Percentiles rank a stretch among this genome's conserved stretches.
phyloP scores from a whole-genome alignment of 2,329 filamentous ascomycete genomes.

The Curvularia verruculosa region DNA sequence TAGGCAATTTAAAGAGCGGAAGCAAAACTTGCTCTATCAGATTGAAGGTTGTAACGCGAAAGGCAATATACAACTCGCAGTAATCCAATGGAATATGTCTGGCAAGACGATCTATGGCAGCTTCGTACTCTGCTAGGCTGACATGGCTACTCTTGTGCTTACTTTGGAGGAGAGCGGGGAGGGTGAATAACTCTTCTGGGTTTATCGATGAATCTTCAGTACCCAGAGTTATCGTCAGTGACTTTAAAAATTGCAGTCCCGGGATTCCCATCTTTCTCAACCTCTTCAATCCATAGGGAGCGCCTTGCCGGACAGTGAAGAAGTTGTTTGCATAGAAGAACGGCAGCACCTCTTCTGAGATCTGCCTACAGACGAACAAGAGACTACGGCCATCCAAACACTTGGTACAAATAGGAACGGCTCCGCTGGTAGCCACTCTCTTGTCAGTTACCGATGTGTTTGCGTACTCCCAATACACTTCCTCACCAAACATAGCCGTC shows the following conservation, averaged over 20 bases:
- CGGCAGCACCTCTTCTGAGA: background rate
- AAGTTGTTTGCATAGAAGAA: background rate
- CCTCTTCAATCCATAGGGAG: background rate
- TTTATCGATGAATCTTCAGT: background rate
- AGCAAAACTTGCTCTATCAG: background rate
- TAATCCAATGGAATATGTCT: background rate
- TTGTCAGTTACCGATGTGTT: background rate
- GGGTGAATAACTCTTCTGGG: background rate
- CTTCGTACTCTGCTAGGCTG: background rate
- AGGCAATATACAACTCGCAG: background rate
- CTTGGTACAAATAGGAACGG: background rate
- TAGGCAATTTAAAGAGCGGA: background rate
- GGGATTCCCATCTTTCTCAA: background rate
- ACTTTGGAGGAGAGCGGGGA: background rate
- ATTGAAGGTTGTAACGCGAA: background rate
- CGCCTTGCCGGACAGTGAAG: background rate
- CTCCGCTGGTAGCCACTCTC: background rate
- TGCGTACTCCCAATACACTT: background rate
- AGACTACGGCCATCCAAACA: background rate
- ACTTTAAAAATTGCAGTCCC: background rate
- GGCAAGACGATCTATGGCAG: background rate
- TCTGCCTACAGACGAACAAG: background rate
- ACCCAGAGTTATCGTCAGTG: background rate
- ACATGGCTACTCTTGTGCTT: background rate
- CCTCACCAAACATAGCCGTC: background rate